Percentiles rank a stretch among this genome's conserved stretches.
phyloP scores from a whole-genome alignment of 352 stramenopile genomes.

The Pythium folliculosum region DNA sequence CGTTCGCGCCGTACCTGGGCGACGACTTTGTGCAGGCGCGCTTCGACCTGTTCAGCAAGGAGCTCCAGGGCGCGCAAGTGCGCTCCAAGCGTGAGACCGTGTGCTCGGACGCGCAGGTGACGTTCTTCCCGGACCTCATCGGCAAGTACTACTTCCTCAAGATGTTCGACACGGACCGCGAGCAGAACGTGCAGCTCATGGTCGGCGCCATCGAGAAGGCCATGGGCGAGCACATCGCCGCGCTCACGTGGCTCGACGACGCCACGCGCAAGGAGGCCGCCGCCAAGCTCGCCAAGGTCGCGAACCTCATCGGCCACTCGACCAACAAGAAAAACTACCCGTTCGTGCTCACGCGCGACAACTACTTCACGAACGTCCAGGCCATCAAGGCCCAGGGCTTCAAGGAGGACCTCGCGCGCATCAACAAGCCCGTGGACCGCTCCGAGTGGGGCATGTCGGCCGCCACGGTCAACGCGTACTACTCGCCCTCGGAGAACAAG shows the following conservation, averaged over 20 bases:
- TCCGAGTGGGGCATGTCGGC: conserved; percentile 87
- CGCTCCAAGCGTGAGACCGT: conserved; percentile 56
- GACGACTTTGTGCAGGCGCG: conserved; percentile 73
- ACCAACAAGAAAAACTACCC: conserved; percentile 44
- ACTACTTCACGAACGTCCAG: conserved; percentile 57
- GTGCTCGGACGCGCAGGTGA: conserved; percentile 41
- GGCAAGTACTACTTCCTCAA: conserved; percentile 85
- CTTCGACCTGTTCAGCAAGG: conserved; percentile 87
- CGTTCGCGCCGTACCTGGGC: conserved; percentile 38
- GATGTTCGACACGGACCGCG: conserved; percentile 72
- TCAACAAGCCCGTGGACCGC: conserved; percentile 50
- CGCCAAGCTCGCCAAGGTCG: conserved; percentile 24
- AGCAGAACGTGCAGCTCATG: conserved; percentile 72
- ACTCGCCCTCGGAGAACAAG: conserved; percentile 70
- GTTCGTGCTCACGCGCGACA: conserved; percentile 30
- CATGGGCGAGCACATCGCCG: conserved; percentile 76
- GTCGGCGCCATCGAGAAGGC: conserved; percentile 81
- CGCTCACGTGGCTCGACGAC: conserved; percentile 90
- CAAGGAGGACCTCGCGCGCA: conserved; percentile 32
- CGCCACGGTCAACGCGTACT: conserved; percentile 90
- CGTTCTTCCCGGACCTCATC: conserved; percentile 44
- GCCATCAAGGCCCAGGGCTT: conserved; percentile 40
- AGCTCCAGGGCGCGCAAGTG: conserved; percentile 46
- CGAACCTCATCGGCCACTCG: conserved; percentile 38
- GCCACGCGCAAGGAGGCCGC: conserved; percentile 85